These are phyloP conservation scores for Chlamydomonas eustigma DNA, from an alignment of 139 green algal genomes.

Conservation along the genomic window DNA sequence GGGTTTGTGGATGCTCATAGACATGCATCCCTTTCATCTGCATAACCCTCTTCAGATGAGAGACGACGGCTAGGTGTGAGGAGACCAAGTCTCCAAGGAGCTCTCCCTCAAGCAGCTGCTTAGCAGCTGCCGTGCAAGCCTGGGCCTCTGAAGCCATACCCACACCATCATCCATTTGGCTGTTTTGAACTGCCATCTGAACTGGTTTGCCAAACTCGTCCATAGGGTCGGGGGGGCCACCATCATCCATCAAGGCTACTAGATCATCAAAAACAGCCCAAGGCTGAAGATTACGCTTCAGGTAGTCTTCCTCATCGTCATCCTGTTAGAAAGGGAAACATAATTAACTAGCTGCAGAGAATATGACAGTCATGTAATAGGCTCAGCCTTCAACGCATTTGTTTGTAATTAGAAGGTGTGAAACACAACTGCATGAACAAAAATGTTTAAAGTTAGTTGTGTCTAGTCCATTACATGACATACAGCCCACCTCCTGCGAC, in stretches of 20 bases:
- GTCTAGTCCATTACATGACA: no score
- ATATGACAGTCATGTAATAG: no score
- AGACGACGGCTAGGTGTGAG: not conserved
- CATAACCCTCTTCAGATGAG: no score
- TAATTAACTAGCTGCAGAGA: no score
- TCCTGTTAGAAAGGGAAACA: conserved; percentile 44
- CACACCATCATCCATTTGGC: not conserved
- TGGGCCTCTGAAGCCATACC: conserved; percentile 25
- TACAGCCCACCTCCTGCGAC: conserved; percentile 68
- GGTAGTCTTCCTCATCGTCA: conserved; percentile 66
- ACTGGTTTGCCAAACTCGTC: conserved; percentile 1
- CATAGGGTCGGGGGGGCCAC: conserved; percentile 3
- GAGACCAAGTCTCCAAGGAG: conserved; percentile 59
- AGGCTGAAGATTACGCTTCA: conserved; percentile 62
- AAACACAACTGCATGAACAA: not conserved
- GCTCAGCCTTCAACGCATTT: no score
- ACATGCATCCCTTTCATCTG: no score
- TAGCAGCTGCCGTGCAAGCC: conserved; percentile 37
- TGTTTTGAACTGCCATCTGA: not conserved
- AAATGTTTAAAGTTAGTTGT: no score
- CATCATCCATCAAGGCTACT: conserved; percentile 36
- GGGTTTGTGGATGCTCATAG: not conserved
- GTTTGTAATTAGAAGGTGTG: no score
- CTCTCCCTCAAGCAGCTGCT: conserved; percentile 58
- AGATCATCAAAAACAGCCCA: conserved; percentile 69